Evolutionary conservation across 2,329 filamentous ascomycete species (phyloP).

Genomic region (Sporothrix pseudoabietina): DNA sequence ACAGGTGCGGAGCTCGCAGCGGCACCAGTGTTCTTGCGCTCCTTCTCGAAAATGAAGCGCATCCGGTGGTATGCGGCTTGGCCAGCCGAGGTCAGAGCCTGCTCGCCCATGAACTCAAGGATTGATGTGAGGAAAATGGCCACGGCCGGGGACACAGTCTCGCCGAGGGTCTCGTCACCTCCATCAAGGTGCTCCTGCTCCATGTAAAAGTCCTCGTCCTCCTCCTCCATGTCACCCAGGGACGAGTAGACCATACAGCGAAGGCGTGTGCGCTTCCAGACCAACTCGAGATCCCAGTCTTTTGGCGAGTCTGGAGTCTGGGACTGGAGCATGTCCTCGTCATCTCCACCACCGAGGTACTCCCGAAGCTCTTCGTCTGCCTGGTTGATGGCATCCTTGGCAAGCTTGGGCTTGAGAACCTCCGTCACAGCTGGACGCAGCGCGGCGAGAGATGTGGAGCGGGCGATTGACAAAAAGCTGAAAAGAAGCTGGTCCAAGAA

Average conservation of each 20-base stretch:
- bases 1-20: slow-evolving; percentile 47
- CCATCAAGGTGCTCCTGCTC: slow-evolving; percentile 73
- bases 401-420: slow-evolving; percentile 85
- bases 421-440: slow-evolving; percentile 82
- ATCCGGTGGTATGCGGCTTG: slow-evolving; percentile 77
- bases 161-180: slow-evolving; percentile 60
- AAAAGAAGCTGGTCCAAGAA: slow-evolving; percentile 94
- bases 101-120: slow-evolving; percentile 90
- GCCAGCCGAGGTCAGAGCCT: slow-evolving; percentile 82
- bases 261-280: slow-evolving; percentile 90
- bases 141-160: slow-evolving; percentile 81
- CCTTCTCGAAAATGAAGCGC: slow-evolving; percentile 60
- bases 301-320: slow-evolving; percentile 54
- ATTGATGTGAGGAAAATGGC: slow-evolving; percentile 96
- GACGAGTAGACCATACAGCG: slow-evolving; percentile 99
- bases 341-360: slow-evolving; percentile 77
- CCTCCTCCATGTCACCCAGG: slow-evolving; percentile 94
- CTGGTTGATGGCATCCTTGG: slow-evolving; percentile 59
- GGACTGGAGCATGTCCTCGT: slow-evolving; percentile 68
- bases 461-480: slow-evolving; percentile 79
- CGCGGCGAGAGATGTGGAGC: slow-evolving; percentile 72
- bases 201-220: slow-evolving; percentile 89
- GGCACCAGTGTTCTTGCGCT: slow-evolving; percentile 55
- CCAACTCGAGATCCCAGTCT: slow-evolving; percentile 86
- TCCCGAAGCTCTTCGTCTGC: slow-evolving; percentile 64